These are phyloP conservation scores for Psilocybe tampanensis DNA, from an alignment of 768 basidiomycete genomes.

Conservation along the genomic window DNA sequence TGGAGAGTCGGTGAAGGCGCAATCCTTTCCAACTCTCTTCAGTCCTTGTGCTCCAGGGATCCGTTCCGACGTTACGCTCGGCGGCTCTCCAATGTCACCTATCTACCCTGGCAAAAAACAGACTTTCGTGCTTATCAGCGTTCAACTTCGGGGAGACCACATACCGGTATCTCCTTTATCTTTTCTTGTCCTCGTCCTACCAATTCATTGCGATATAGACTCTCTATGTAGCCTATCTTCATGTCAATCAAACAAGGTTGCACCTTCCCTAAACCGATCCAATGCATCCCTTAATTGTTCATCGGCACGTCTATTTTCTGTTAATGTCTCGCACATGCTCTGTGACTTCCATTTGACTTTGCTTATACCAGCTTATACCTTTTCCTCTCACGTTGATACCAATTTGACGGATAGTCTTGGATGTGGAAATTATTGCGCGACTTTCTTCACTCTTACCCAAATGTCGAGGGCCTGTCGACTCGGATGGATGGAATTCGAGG, in stretches of 20 bases:
- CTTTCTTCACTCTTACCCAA: neutral
- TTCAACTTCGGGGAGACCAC: no score
- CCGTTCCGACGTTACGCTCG: neutral
- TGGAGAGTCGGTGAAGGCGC: neutral
- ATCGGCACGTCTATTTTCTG: neutral
- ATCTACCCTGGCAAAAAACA: neutral
- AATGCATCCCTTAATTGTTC: neutral
- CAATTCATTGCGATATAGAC: neutral
- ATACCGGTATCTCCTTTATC: no score
- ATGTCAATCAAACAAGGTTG: neutral
- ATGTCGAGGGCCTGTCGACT: neutral
- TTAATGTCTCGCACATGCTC: constrained; percentile 1
- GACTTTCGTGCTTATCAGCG: no score
- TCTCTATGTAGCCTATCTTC: neutral
- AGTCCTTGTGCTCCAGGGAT: neutral
- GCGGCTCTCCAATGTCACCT: neutral
- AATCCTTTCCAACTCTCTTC: neutral
- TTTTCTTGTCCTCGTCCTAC: no score
- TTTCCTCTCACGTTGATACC: constrained; percentile 22
- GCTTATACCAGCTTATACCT: neutral
- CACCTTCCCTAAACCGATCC: neutral
- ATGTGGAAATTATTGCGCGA: constrained; percentile 20
- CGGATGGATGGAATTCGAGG: neutral
- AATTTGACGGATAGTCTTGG: constrained; percentile 10
- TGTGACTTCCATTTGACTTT: neutral